A percentile compares a stretch with the other conserved stretches of the same genome.
These are phyloP conservation scores for Talaromyces albobiverticillius DNA, from an alignment of 2,329 filamentous ascomycete species.

Conservation along the genomic window DNA sequence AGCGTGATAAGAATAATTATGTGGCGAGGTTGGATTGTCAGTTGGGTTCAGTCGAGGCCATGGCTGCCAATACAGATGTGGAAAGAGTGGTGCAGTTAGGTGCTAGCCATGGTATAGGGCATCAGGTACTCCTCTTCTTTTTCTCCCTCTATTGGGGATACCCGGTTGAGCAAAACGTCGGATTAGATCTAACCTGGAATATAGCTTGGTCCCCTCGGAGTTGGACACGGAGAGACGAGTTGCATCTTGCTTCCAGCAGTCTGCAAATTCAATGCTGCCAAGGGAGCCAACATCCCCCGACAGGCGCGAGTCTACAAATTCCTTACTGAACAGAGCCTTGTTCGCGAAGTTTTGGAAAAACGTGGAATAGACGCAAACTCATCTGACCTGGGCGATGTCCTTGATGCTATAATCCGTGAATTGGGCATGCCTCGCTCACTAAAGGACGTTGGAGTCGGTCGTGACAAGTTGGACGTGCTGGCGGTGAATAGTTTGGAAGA, in stretches of 20 bases:
- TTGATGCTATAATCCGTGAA: conserved; percentile 51
- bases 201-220: conserved; percentile 52
- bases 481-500: conserved; percentile 52
- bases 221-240: conserved; percentile 60
- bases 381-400: conserved; percentile 50
- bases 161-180: neutral
- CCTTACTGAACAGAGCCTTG: conserved; percentile 37
- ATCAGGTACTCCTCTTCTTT: conserved; percentile 37
- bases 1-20: conserved; percentile 33
- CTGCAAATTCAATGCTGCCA: conserved; percentile 52
- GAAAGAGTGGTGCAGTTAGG: conserved; percentile 41
- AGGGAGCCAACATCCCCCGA: conserved; percentile 41
- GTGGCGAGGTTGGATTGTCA: conserved; percentile 49
- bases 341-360: conserved; percentile 34
- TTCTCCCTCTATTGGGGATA: conserved; percentile 6
- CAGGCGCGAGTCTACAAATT: conserved; percentile 42
- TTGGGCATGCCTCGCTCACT: conserved; percentile 56
- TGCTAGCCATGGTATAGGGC: conserved; percentile 53
- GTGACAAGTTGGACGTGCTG: conserved; percentile 47
- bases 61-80: conserved; percentile 43
- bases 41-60: conserved; percentile 52
- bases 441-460: conserved; percentile 50
- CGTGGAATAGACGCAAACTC: conserved; percentile 24
- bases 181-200: neutral
- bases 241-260: conserved; percentile 56